Evolutionary conservation across 2,329 filamentous ascomycete genomes (phyloP).

Genomic region (Sordariomycetes sp.): DNA sequence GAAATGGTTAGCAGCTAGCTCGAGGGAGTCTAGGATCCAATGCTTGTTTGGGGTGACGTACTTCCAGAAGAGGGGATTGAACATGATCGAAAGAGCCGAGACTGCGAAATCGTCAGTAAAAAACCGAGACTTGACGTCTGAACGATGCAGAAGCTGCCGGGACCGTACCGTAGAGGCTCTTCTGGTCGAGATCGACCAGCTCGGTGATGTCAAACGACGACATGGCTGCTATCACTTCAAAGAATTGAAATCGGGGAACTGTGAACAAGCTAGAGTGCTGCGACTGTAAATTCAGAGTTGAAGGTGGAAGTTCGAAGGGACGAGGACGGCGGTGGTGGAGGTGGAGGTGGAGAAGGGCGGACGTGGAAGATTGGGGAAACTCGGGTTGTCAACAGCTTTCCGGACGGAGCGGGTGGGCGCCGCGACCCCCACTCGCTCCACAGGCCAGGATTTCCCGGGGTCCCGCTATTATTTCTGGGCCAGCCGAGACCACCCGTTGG

Average conservation of each 20-base stretch:
- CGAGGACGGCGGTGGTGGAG: background rate
- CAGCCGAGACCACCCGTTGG: background rate
- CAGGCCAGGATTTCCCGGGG: background rate
- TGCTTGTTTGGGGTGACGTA: slow-evolving; percentile 33
- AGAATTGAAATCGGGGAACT: background rate
- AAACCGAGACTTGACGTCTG: background rate
- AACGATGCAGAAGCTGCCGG: slow-evolving; percentile 3
- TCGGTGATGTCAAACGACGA: slow-evolving; percentile 27
- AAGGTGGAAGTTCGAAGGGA: background rate
- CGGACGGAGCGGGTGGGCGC: background rate
- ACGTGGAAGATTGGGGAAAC: background rate
- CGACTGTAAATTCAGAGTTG: too few species aligned
- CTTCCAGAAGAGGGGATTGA: slow-evolving; percentile 99
- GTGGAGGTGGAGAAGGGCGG: background rate
- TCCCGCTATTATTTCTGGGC: background rate
- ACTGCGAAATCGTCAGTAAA: slow-evolving; percentile 37
- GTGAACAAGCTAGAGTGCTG: background rate
- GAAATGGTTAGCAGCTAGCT: slow-evolving; percentile 16
- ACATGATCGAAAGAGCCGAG: slow-evolving; percentile 68
- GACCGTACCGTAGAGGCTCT: slow-evolving; percentile 51
- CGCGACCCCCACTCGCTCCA: background rate
- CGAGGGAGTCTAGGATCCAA: background rate
- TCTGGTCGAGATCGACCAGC: slow-evolving; percentile 52
- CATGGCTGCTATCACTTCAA: slow-evolving; percentile 6
- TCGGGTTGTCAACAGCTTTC: background rate